Conservation (phyloP, 345 rosid species). For the Garcia nutans region DNA sequence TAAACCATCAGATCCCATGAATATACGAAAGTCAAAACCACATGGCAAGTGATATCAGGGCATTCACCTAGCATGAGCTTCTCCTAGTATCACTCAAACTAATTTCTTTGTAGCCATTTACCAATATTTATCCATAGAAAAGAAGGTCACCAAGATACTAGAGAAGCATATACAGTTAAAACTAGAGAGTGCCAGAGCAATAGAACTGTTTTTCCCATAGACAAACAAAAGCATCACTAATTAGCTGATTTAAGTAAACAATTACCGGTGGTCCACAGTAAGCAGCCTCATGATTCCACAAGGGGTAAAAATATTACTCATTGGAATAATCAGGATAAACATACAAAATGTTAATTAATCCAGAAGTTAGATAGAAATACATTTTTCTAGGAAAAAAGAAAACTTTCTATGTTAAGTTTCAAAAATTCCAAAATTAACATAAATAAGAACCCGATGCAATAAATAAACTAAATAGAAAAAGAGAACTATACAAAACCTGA, state of each 20-base stretch:
- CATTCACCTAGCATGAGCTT: not conserved
- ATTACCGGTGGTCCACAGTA: not conserved
- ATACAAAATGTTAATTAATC: not conserved
- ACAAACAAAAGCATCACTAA: not conserved
- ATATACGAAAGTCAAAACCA: not conserved
- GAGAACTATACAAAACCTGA: not conserved
- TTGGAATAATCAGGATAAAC: not conserved
- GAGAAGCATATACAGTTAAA: not conserved
- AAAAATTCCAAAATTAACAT: not conserved
- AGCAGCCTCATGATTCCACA: not conserved
- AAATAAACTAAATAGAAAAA: slow-evolving; percentile 4
- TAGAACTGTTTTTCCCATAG: not conserved
- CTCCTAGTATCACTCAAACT: not conserved
- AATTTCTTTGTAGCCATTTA: not conserved
- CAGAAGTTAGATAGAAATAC: not conserved
- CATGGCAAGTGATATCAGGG: not conserved
- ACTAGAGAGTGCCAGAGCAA: not conserved
- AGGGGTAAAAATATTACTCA: not conserved
- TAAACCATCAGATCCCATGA: not conserved
- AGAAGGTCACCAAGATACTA: not conserved
- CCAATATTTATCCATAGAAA: not conserved
- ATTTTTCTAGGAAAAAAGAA: not conserved
- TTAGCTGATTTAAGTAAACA: not conserved
- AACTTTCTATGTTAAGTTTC: not conserved
- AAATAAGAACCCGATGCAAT: not conserved